Percentiles rank a stretch among this genome's conserved stretches.
These are phyloP conservation scores for Ganoderma sinense DNA, from an alignment of 1,284 basidiomycete species.

Conservation along the genomic window DNA sequence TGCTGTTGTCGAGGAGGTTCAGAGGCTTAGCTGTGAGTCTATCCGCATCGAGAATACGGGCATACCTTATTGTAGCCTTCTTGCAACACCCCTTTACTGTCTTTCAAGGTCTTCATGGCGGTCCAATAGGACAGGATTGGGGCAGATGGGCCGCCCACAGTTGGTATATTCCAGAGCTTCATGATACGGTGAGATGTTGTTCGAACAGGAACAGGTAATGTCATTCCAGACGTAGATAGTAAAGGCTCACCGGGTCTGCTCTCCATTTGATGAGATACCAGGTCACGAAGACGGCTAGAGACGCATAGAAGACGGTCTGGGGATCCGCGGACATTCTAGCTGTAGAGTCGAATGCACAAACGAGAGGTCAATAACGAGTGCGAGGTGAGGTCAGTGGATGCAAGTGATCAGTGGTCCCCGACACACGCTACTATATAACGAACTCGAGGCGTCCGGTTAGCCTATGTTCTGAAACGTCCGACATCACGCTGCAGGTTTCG, in stretches of 20 bases:
- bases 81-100: slow-evolving; percentile 33
- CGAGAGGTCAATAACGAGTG: too few relatives aligned
- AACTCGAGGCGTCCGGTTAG: neutral
- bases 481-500: neutral
- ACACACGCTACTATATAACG: neutral
- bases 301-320: neutral
- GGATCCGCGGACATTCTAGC: neutral
- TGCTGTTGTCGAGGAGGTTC: slow-evolving; percentile 36
- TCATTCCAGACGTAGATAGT: too few relatives aligned
- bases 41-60: neutral
- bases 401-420: neutral
- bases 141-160: slow-evolving; percentile 12
- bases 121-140: slow-evolving; percentile 32
- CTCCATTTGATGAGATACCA: slow-evolving; percentile 1
- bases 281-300: neutral
- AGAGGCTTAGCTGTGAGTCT: neutral
- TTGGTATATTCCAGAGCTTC: slow-evolving; percentile 3
- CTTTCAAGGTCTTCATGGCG: slow-evolving; percentile 19
- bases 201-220: too few relatives aligned
- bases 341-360: neutral
- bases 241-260: neutral
- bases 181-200: neutral
- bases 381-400: neutral
- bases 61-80: slow-evolving; percentile 41
- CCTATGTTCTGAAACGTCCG: neutral